These are phyloP conservation scores for Chaetomium globosum DNA, from an alignment of 2,329 filamentous ascomycete species.

Conservation along the genomic window DNA sequence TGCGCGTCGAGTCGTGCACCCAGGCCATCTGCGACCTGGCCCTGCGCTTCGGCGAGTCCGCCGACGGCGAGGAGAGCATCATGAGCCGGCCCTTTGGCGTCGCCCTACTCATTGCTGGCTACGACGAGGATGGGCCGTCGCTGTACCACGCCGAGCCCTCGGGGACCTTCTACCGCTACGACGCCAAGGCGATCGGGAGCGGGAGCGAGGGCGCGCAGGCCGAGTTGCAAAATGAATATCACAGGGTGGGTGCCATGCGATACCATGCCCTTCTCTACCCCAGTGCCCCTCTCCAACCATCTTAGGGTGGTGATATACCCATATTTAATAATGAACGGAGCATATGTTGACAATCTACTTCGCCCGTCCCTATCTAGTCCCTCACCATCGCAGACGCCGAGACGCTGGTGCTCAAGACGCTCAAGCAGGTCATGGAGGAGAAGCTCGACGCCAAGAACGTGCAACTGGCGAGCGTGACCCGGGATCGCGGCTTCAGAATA, in stretches of 20 bases:
- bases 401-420: constrained; percentile 90
- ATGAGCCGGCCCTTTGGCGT: constrained; percentile 98
- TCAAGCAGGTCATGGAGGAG: constrained; percentile 99
- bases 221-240: constrained; percentile 97
- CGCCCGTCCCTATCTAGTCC: constrained; percentile 55
- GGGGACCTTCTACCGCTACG: constrained; percentile 98
- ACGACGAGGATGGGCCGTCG: constrained; percentile 94
- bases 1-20: constrained; percentile 95
- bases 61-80: constrained; percentile 96
- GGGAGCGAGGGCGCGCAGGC: constrained; percentile 97
- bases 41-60: constrained; percentile 93
- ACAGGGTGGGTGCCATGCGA: constrained; percentile 63
- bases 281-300: neutral
- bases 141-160: constrained; percentile 98
- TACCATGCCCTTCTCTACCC: neutral
- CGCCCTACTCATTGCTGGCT: constrained; percentile 91
- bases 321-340: neutral
- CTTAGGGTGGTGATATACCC: too few species aligned
- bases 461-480: constrained; percentile 95
- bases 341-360: neutral
- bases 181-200: constrained; percentile 97
- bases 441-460: constrained; percentile 99
- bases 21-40: constrained; percentile 98
- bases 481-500: constrained; percentile 97
- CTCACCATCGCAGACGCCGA: constrained; percentile 91